A percentile compares a stretch with the other conserved stretches of the same genome.
These are phyloP conservation scores for Skeletonema grethae DNA, from an alignment of 108 stramenopile species.

Conservation along the genomic window DNA sequence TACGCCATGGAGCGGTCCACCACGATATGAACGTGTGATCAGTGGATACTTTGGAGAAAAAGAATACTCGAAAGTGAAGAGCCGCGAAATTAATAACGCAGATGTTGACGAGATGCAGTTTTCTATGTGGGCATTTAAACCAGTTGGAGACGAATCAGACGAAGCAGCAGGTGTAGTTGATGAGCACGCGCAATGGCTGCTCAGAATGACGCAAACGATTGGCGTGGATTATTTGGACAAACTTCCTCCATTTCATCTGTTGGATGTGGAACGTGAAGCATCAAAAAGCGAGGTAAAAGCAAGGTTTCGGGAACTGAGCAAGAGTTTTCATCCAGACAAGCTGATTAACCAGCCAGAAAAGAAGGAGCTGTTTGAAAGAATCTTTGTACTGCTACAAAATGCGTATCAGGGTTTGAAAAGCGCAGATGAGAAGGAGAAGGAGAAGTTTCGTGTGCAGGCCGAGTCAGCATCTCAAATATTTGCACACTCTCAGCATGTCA, in stretches of 20 bases:
- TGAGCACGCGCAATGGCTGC: conserved; percentile 47
- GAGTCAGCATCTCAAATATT: conserved; percentile 46
- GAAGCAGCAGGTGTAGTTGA: conserved; percentile 12
- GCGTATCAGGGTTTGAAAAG: conserved; percentile 48
- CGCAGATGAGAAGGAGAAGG: conserved; percentile 38
- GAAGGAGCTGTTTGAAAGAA: conserved; percentile 44
- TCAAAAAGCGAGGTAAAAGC: conserved; percentile 46
- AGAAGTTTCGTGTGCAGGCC: conserved; percentile 32
- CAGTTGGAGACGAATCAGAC: conserved; percentile 9
- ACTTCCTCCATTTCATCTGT: conserved; percentile 48
- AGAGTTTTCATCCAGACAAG: conserved; percentile 51
- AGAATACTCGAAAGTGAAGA: conserved; percentile 37
- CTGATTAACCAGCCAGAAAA: conserved; percentile 36
- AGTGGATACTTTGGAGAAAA: conserved; percentile 48
- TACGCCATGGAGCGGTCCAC: background rate
- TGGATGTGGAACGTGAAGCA: conserved; percentile 47
- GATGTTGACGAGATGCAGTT: background rate
- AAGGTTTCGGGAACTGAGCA: conserved; percentile 43
- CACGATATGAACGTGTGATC: background rate
- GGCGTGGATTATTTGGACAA: conserved; percentile 48
- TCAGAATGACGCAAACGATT: conserved; percentile 43
- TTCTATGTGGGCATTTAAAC: conserved; percentile 22
- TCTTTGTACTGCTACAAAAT: conserved; percentile 47
- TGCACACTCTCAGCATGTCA: conserved; percentile 41
- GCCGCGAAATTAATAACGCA: background rate